Evolutionary conservation across 1,284 basidiomycete genomes (phyloP).

Genomic region (Moesziomyces parantarcticus): DNA sequence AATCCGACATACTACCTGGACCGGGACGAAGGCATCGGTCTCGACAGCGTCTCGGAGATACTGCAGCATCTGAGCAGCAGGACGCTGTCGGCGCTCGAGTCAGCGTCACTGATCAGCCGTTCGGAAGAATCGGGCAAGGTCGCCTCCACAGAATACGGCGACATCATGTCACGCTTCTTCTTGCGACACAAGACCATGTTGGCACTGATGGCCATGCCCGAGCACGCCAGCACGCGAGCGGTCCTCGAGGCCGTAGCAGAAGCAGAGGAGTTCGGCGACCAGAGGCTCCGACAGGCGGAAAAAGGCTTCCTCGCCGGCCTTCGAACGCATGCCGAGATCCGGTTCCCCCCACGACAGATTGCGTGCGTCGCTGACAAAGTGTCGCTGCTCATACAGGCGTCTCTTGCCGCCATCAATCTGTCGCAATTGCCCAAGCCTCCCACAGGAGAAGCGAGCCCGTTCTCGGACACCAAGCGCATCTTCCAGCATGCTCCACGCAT

Average conservation of each 20-base stretch:
- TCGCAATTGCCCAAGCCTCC: constrained; percentile 33
- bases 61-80: constrained; percentile 31
- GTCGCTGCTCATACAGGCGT: constrained; percentile 54
- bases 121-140: constrained; percentile 14
- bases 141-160: constrained; percentile 45
- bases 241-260: constrained; percentile 47
- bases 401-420: constrained; percentile 46
- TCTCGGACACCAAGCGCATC: constrained; percentile 35
- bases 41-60: constrained; percentile 39
- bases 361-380: constrained; percentile 51
- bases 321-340: constrained; percentile 51
- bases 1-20: constrained; percentile 51
- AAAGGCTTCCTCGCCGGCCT: constrained; percentile 46
- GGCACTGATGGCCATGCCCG: constrained; percentile 32
- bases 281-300: constrained; percentile 67
- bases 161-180: constrained; percentile 58
- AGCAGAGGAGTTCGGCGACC: constrained; percentile 65
- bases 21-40: constrained; percentile 34
- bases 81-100: constrained; percentile 30
- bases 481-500: constrained; percentile 44
- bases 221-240: constrained; percentile 9
- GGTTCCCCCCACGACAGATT: constrained; percentile 54
- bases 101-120: constrained; percentile 26
- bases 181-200: constrained; percentile 53
- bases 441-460: constrained; percentile 25